phyloP scores from a whole-genome alignment of 1,284 basidiomycete species.

The Ganoderma lucidum region DNA sequence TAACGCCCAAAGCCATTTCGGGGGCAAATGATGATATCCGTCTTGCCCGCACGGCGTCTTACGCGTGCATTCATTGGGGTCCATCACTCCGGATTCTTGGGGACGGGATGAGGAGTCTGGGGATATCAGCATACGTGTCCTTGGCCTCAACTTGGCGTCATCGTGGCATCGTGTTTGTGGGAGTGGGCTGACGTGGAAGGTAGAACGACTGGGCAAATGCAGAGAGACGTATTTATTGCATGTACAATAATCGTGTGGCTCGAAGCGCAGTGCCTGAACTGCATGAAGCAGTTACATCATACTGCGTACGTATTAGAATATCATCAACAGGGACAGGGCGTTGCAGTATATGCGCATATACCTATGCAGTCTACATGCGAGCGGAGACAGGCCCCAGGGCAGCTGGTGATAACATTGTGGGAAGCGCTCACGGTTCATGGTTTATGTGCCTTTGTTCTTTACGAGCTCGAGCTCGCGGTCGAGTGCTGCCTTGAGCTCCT shows the following conservation, averaged over 20 bases:
- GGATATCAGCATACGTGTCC: not conserved
- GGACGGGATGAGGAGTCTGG: not conserved
- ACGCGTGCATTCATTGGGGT: not conserved
- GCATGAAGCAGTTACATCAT: conserved; percentile 3
- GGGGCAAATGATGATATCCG: conserved; percentile 36
- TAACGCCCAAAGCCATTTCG: conserved; percentile 93
- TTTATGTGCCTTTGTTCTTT: conserved; percentile 35
- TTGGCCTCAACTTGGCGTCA: not conserved
- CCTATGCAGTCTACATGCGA: conserved; percentile 4
- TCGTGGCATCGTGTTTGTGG: not conserved
- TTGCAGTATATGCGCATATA: not conserved
- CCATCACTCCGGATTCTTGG: not conserved
- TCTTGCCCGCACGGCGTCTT: not conserved
- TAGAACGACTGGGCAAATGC: not conserved
- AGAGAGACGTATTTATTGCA: conserved; percentile 29
- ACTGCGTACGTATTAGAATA: conserved; percentile 16
- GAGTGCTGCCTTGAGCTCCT: conserved; percentile 63
- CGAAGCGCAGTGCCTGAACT: not conserved
- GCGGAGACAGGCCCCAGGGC: not conserved
- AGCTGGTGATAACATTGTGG: not conserved
- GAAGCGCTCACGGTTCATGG: not conserved
- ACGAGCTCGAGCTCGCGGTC: conserved; percentile 65
- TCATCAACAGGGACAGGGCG: not conserved
- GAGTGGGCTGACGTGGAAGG: not conserved
- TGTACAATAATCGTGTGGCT: conserved; percentile 15